Base-by-base conservation (phyloP, 805 yeast species). In the Ogataea philodendri region DNA sequence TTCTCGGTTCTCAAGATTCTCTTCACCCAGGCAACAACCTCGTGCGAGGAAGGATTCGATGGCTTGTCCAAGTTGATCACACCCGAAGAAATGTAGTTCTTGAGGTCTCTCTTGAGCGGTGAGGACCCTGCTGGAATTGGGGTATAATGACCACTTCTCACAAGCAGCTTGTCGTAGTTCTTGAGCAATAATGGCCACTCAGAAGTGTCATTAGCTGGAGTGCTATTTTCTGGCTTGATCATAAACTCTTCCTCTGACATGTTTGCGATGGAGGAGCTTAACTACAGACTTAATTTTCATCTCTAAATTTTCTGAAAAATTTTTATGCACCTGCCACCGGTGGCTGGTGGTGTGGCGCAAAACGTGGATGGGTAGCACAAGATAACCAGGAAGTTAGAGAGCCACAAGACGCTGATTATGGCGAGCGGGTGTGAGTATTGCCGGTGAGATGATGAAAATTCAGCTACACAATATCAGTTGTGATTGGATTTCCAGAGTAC, bases 21-120 rank as follows among this genome's bases (percentile, higher is more conserved):
- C 71, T 93, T 93, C 58, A 93, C 79, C 98, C 98, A 93, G 15
- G 98, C 98, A 55, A 93, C 98, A 60, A 93, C 98, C 72, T 93
- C 98, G 69, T 93, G 98, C 37, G 96, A 87, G 27, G 96, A 86
- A 51, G 98, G 98, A 66, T 93, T 93, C 17, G 96, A 85, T 51
- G 98, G 98, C 62, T 93, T 93, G 70, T 93, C 98, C 54, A 93
- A 74, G 70, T 93, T 93, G 61, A 93, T 90, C 34, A 93, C 95
- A 74, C 98, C 98, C 5, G 96, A 81, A 32, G 93, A 78, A 54
- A 93, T 72, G 64, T 93, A 93, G 21, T 85, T 74, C 65, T 85
- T 85, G 52, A 93, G 70, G 65, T 88, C 97, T 73, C 98, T 82
- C 67, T 87, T 88, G 61, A 85, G 74, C 44, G 98, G 98, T 35